Evolutionary conservation across 352 stramenopile genomes (phyloP).

Genomic region (Pythium diclinum): DNA sequence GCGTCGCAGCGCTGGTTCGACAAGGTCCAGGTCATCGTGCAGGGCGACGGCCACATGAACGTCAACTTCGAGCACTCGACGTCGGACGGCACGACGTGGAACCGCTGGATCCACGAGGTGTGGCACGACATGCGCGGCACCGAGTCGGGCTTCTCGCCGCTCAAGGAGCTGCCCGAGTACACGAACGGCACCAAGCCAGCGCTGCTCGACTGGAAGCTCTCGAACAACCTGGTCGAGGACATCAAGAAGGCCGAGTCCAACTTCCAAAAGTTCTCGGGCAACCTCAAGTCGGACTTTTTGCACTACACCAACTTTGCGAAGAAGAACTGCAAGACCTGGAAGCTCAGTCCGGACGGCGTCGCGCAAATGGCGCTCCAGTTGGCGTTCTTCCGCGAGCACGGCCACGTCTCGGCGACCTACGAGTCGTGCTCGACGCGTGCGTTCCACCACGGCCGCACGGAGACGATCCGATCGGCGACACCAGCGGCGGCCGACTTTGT

Average conservation of each 20-base stretch:
- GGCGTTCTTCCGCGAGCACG: conserved; percentile 80
- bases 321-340: conserved; percentile 89
- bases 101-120: conserved; percentile 90
- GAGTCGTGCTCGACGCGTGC: conserved; percentile 90
- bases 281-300: conserved; percentile 75
- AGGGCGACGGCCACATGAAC: conserved; percentile 80
- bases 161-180: conserved; percentile 66
- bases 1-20: conserved; percentile 90
- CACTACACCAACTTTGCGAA: conserved; percentile 89
- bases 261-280: conserved; percentile 61
- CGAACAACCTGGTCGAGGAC: conserved; percentile 69
- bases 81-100: conserved; percentile 91
- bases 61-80: conserved; percentile 96
- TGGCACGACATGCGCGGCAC: conserved; percentile 87
- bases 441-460: conserved; percentile 91
- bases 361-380: conserved; percentile 92
- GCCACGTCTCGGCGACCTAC: conserved; percentile 81
- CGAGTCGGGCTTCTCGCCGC: conserved; percentile 66
- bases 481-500: conserved; percentile 71
- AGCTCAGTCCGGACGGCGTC: conserved; percentile 87
- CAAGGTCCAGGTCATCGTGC: conserved; percentile 90
- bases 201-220: conserved; percentile 72
- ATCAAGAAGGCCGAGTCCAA: conserved; percentile 69
- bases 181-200: conserved; percentile 38
- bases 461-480: conserved; percentile 89